Evolutionary conservation across 768 basidiomycete genomes (phyloP), one percentile per base, ranked within the genome.

Genomic region (Paxillus involutus): DNA sequence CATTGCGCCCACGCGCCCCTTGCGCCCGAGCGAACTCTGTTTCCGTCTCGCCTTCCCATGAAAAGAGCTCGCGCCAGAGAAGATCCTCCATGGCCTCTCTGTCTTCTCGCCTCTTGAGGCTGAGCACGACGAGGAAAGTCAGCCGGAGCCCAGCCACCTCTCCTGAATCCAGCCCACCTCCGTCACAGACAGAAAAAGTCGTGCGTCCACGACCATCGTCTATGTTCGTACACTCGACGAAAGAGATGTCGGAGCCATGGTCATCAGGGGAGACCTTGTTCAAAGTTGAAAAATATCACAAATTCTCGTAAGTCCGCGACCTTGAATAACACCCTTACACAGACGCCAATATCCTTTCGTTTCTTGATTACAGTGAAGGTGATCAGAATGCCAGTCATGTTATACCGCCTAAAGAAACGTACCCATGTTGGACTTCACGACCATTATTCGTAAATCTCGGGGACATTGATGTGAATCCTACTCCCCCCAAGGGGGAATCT

Each of bases 381-480:
- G 45, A 55, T 30, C 13, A 7, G 26, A 26, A 9, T 11, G 19
- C 11, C 29, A 43, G 44, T 35, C 37, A 56, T 26, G 17, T 51
- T 26, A 14, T 50, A 12, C 48, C 52, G 5, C 43, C 56, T 24
- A 51, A 56, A 9, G 53, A 57, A 17, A 64, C 75, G 4, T 79
- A 81, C 47, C 74, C 75, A 3, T 77, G 77, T 51, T 63, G 68
- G 13, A 67, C 77, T 2, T 73, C 79, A 19, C 73, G 68, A 47
- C 75, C 80, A 10, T 74, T 77, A 59, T 80, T 78, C 61, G 72
- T 77, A 43, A 75, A 77, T 37, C 59, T 74, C 43, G 63, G 70
- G 7, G 61, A 65, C 16, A 35, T 47, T 29, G 73, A 75, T 36
- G 64, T 60, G 30, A 51, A 58, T 16, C 56, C 64, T 3, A 60